phyloP scores from a whole-genome alignment of 345 rosid genomes.

The Firmiana major region DNA sequence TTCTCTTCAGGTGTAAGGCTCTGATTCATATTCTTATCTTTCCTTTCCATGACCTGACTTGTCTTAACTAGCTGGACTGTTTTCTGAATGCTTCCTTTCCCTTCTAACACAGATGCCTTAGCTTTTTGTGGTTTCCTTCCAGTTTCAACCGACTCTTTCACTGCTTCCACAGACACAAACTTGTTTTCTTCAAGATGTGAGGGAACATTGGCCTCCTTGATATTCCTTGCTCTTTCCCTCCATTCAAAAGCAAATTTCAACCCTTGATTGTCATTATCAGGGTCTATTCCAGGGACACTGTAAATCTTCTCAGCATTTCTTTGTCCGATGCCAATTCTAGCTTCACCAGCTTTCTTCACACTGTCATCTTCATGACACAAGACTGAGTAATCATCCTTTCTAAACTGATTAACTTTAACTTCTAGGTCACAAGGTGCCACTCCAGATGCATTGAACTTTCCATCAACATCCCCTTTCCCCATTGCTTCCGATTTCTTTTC shows the following conservation, averaged over 20 bases:
- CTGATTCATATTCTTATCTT: conserved; percentile 31
- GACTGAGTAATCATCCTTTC: conserved; percentile 18
- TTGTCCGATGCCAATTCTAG: conserved; percentile 25
- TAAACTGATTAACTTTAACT: conserved; percentile 12
- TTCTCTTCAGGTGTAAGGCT: conserved; percentile 37
- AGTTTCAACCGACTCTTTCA: conserved; percentile 31
- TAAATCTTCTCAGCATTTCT: conserved; percentile 27
- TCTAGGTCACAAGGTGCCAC: conserved; percentile 14
- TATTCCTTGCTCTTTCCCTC: conserved; percentile 29
- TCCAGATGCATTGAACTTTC: conserved; percentile 20
- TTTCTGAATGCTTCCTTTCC: conserved; percentile 29
- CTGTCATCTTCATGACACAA: conserved; percentile 18
- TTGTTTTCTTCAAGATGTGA: conserved; percentile 33
- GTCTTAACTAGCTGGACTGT: conserved; percentile 31
- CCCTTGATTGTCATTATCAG: conserved; percentile 32
- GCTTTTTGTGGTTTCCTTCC: conserved; percentile 30
- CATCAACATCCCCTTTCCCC: conserved; percentile 14
- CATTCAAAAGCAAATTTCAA: conserved; percentile 28
- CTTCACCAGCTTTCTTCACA: conserved; percentile 19
- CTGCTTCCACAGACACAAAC: conserved; percentile 31
- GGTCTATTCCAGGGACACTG: conserved; percentile 19
- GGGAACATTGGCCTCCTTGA: conserved; percentile 21
- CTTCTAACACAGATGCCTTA: conserved; percentile 28
- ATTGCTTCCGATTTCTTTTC: conserved; percentile 31
- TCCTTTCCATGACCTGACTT: conserved; percentile 29